A percentile compares a stretch with the other conserved stretches of the same genome.
Evolutionary conservation across 768 basidiomycete species (phyloP).

Genomic region (Thelephora ganbajun): DNA sequence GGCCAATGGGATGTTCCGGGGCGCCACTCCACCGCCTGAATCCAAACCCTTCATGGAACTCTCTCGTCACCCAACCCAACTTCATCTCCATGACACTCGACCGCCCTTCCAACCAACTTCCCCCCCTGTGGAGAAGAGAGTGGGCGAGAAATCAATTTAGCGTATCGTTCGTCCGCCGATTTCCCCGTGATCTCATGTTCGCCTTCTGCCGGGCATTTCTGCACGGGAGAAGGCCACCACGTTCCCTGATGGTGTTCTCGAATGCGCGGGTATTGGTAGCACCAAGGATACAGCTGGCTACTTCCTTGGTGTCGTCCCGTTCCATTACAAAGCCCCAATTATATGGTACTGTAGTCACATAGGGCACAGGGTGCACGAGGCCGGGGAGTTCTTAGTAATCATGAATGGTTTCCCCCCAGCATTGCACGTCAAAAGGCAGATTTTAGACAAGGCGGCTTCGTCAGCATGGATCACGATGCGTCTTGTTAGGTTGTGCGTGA

Average conservation of each 20-base stretch:
- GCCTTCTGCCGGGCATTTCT: constrained; percentile 1
- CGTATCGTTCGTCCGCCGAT: constrained; percentile 26
- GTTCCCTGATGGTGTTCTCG: constrained; percentile 51
- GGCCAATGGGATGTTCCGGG: constrained; percentile 35
- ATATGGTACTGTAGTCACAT: constrained; percentile 47
- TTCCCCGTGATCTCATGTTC: neutral
- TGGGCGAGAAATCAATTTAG: constrained; percentile 21
- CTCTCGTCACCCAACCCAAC: constrained; percentile 31
- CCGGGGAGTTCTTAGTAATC: constrained; percentile 53
- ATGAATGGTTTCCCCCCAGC: constrained; percentile 48
- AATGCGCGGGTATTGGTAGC: constrained; percentile 57
- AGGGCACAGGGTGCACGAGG: constrained; percentile 63
- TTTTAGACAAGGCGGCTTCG: constrained; percentile 41
- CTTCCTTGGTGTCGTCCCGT: constrained; percentile 21
- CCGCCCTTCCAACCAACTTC: constrained; percentile 39
- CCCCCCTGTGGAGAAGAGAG: constrained; percentile 39
- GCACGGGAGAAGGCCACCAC: constrained; percentile 16
- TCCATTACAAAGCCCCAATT: constrained; percentile 63
- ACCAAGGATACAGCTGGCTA: constrained; percentile 57
- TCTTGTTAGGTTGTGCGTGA: neutral
- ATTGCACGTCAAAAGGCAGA: constrained; percentile 64
- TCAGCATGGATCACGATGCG: constrained; percentile 45
- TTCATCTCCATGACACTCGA: constrained; percentile 34
- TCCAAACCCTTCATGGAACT: constrained; percentile 50
- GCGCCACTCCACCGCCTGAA: constrained; percentile 44